Conservation (phyloP, 371 early-diverging fungal genomes). For the Vavraia culicis region DNA sequence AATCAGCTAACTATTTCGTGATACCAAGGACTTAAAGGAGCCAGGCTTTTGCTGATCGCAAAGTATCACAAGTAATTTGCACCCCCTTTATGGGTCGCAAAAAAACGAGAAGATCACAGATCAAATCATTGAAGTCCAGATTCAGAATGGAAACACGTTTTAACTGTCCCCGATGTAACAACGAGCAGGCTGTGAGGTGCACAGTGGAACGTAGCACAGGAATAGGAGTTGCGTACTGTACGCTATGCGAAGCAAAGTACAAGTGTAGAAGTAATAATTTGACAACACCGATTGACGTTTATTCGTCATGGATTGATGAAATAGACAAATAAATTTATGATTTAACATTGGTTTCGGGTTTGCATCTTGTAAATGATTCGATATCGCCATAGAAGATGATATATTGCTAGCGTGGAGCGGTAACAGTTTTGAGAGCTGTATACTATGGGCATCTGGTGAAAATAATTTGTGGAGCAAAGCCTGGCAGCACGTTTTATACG, state of each 20-base stretch:
- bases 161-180: conserved; percentile 37
- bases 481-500: too few species aligned
- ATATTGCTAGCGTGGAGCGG: too few species aligned
- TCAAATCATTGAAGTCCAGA: conserved; percentile 3
- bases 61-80: too few species aligned
- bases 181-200: conserved; percentile 34
- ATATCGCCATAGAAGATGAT: too few species aligned
- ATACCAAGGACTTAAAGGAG: too few species aligned
- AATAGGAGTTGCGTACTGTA: conserved; percentile 25
- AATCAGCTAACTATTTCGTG: too few species aligned
- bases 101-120: conserved; percentile 16
- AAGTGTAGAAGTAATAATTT: conserved; percentile 21
- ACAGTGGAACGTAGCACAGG: conserved; percentile 13
- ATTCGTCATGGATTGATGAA: conserved; percentile 33
- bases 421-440: too few species aligned
- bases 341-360: background rate
- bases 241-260: conserved; percentile 32
- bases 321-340: background rate
- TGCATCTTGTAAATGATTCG: too few species aligned
- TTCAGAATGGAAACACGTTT: conserved; percentile 24
- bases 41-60: too few species aligned
- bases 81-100: conserved; percentile 30
- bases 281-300: conserved; percentile 35
- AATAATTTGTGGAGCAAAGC: too few species aligned
- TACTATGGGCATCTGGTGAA: too few species aligned